Evolutionary conservation across 2,329 filamentous ascomycete genomes (phyloP), one percentile per base, ranked within the genome.

Genomic region (Nigrograna mackinnonii): DNA sequence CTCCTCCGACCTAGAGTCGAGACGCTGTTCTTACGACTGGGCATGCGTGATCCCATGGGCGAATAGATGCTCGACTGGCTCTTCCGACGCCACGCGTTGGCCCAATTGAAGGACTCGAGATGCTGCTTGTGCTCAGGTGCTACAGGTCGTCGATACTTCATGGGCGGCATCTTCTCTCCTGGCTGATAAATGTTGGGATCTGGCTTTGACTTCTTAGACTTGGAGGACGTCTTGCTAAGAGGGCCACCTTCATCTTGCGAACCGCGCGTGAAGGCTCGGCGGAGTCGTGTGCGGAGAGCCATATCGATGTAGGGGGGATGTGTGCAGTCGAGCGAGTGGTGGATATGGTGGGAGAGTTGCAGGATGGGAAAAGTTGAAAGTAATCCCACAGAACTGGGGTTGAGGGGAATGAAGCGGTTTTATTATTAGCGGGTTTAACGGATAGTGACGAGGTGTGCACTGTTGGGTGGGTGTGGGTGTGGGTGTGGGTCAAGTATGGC

Each of bases 61-160:
- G 66, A 71, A 58, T 77, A 76, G 41, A 70, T 56, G 46, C 69
- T 74, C 37, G 69, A 62, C 38, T 69, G 67, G 50, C 70, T 74
- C 51, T 66, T 69, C 40, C 71, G 60, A 19, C 72, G 66, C 74
- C 74, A 77, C 17, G 74, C 72, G 14, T 70, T 70, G 17, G 63
- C 62, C 54, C 74, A 77, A 43, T 50, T 68, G 60, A 76, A 78
- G 12, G 71, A 55, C 50, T 77, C 75, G 26, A 78, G 66, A 35
- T 69, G 66, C 51, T 73, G 73, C 56, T 75, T 76, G 69, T 78
- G 75, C 52, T 75, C 71, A 31, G 75, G 75, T 44, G 70, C 70
- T 31, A 76, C 74, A 7, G 72, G 70, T 19, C 70, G 66, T 31
- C 75, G 69, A 56, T 78, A 78, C 50, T 78, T 78, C 14, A 73